A percentile compares a stretch with the other conserved stretches of the same genome.
Conservation (phyloP, 371 early-diverging fungal genomes). For the Dipsacomyces acuminosporus region DNA sequence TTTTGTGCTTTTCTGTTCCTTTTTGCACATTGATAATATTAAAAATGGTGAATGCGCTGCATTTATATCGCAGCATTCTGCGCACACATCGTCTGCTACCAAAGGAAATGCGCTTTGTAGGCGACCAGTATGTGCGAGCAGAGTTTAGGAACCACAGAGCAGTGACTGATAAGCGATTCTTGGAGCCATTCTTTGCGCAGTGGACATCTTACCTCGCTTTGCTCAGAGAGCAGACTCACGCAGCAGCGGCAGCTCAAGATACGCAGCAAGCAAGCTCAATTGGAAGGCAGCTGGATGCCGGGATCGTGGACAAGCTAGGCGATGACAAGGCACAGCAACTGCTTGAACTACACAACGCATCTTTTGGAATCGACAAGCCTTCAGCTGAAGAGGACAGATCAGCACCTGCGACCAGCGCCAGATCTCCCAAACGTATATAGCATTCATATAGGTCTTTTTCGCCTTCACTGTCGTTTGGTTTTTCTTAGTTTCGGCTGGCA, state of each 20-base stretch:
- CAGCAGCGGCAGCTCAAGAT: not conserved
- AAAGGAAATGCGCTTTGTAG: conserved; percentile 45
- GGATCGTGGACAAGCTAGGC: conserved; percentile 34
- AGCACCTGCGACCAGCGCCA: not conserved
- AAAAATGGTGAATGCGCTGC: conserved; percentile 27
- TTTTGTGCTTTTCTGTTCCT: no score
- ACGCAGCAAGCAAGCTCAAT: not conserved
- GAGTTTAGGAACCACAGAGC: conserved; percentile 45
- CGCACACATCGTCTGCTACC: conserved; percentile 40
- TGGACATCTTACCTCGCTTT: conserved; percentile 37
- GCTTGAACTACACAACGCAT: conserved; percentile 42
- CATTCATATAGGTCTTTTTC: no score
- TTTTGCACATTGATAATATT: not conserved
- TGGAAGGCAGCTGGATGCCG: conserved; percentile 35
- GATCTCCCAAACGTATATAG: not conserved
- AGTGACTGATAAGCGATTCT: conserved; percentile 32
- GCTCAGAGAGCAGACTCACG: conserved; percentile 24
- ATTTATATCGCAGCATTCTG: conserved; percentile 41
- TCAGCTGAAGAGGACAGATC: not conserved
- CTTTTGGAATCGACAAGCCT: conserved; percentile 3
- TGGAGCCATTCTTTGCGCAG: conserved; percentile 42
- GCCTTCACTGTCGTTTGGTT: not conserved
- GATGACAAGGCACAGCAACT: conserved; percentile 49
- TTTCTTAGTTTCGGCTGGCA: not conserved
- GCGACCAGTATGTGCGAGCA: conserved; percentile 45